Conservation (phyloP, 805 yeast species). For the Deakozyma indianensis region DNA sequence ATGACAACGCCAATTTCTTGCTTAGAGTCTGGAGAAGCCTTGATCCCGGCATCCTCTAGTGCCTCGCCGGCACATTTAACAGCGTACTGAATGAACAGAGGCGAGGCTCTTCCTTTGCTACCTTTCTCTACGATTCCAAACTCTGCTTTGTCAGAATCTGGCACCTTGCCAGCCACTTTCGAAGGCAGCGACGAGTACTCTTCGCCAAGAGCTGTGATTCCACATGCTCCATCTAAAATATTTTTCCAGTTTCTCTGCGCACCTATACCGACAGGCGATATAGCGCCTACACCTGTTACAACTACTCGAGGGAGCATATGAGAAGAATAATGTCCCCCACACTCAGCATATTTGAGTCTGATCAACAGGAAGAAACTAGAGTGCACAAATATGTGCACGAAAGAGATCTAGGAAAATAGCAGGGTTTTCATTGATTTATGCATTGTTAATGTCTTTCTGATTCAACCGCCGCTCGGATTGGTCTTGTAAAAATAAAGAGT, state of each 20-base stretch:
- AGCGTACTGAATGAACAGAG: constrained; percentile 67
- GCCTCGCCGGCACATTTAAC: constrained; percentile 70
- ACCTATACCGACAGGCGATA: constrained; percentile 78
- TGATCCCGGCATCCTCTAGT: constrained; percentile 47
- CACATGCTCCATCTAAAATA: constrained; percentile 21
- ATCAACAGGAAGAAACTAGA: no score
- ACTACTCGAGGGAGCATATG: constrained; percentile 44
- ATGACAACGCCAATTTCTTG: constrained; percentile 49
- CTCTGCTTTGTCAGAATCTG: constrained; percentile 29
- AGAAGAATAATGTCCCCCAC: no score
- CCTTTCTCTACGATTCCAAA: constrained; percentile 40
- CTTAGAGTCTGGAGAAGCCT: constrained; percentile 20
- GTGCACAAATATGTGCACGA: no score
- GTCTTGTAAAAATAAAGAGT: no score
- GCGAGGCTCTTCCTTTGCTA: constrained; percentile 35
- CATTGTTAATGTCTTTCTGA: no score
- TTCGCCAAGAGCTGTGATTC: constrained; percentile 26
- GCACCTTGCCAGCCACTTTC: constrained; percentile 64
- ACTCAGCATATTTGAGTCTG: no score
- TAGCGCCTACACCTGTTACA: constrained; percentile 79
- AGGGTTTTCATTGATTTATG: no score
- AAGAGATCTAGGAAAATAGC: no score
- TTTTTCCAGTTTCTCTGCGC: constrained; percentile 20
- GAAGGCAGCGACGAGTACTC: constrained; percentile 47
- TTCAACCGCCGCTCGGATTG: no score